Conservation (phyloP, 768 basidiomycete species). For the Lentinus tigrinus region DNA sequence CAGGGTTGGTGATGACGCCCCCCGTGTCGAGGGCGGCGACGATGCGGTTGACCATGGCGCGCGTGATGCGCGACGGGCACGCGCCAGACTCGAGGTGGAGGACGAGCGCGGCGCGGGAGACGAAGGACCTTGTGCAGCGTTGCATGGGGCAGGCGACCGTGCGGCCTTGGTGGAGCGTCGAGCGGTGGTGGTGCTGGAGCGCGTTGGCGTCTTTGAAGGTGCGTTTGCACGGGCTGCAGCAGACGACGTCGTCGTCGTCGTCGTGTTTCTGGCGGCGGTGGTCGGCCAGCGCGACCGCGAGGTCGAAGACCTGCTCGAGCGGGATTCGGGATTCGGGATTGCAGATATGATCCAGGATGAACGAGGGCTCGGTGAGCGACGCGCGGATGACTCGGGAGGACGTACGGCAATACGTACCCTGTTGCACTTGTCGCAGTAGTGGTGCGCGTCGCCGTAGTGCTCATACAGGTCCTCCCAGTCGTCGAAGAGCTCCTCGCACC, state of each 20-base stretch:
- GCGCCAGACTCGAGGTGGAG: constrained; percentile 65
- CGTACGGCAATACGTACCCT: background rate
- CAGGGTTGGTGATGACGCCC: constrained; percentile 55
- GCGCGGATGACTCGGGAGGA: background rate
- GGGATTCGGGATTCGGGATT: too few species aligned
- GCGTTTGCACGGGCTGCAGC: constrained; percentile 45
- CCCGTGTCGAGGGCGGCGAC: constrained; percentile 43
- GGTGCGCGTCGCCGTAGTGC: constrained; percentile 43
- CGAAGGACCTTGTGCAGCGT: constrained; percentile 48
- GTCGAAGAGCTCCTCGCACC: constrained; percentile 46
- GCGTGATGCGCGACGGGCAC: constrained; percentile 50
- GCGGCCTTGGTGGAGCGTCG: constrained; percentile 46
- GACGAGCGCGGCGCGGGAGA: constrained; percentile 52
- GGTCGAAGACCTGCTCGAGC: constrained; percentile 35
- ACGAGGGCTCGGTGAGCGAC: background rate
- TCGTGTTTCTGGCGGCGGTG: constrained; percentile 21
- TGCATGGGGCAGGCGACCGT: constrained; percentile 35
- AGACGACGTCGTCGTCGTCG: constrained; percentile 23
- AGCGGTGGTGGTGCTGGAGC: constrained; percentile 51
- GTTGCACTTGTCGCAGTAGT: constrained; percentile 43
- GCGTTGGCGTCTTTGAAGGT: constrained; percentile 42
- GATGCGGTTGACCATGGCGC: constrained; percentile 37
- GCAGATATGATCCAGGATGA: background rate
- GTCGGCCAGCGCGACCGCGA: constrained; percentile 38
- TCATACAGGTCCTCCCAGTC: constrained; percentile 37